Evolutionary conservation across 2,329 filamentous ascomycete genomes (phyloP).

Genomic region (Phaeosphaeriaceae sp.): DNA sequence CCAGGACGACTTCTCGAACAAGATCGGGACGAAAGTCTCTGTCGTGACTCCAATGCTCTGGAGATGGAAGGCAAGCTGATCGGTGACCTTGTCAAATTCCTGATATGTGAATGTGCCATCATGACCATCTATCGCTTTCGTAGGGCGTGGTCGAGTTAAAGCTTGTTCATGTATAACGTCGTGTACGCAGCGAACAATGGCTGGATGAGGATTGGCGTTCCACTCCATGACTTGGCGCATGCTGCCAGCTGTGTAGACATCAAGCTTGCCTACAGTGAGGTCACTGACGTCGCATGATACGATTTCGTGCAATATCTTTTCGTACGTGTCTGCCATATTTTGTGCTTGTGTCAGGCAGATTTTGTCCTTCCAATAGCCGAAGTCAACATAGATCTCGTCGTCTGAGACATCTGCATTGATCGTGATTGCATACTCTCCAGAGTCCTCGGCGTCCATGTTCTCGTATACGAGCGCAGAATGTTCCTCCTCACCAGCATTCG

Average conservation of each 20-base stretch:
- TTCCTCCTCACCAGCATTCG: conserved; percentile 23
- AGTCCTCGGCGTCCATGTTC: conserved; percentile 44
- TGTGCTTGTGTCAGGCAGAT: conserved; percentile 33
- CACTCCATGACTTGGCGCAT: conserved; percentile 34
- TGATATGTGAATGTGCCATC: conserved; percentile 42
- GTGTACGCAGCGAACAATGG: conserved; percentile 38
- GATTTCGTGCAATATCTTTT: conserved; percentile 33
- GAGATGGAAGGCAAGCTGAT: conserved; percentile 34
- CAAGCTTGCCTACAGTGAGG: conserved; percentile 31
- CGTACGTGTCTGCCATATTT: conserved; percentile 40
- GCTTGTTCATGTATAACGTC: conserved; percentile 40
- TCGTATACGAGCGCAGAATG: conserved; percentile 39
- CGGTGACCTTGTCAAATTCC: conserved; percentile 41
- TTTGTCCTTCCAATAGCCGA: conserved; percentile 42
- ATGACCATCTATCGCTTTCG: conserved; percentile 41
- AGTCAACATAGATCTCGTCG: conserved; percentile 36
- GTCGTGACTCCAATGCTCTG: conserved; percentile 32
- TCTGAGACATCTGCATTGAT: conserved; percentile 44
- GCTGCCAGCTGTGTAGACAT: conserved; percentile 29
- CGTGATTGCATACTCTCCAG: conserved; percentile 44
- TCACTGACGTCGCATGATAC: conserved; percentile 19
- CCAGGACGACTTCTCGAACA: conserved; percentile 46
- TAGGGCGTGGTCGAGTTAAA: conserved; percentile 31
- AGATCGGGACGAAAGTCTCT: conserved; percentile 43
- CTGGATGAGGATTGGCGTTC: conserved; percentile 34